phyloP scores from a whole-genome alignment of 441 rosid species.

The Theobroma grandiflorum region DNA sequence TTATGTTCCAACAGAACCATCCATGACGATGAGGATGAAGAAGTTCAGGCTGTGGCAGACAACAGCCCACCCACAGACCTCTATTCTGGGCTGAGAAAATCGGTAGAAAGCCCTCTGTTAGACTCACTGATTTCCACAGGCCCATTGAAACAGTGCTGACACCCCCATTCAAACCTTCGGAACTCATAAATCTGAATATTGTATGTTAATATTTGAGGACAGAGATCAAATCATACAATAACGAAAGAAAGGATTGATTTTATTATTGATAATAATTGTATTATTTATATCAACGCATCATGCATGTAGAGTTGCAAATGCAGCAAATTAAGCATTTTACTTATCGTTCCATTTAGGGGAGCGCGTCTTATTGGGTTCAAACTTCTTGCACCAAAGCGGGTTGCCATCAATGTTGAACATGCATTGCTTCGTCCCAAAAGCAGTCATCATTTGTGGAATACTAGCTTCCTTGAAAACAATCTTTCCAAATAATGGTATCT shows the following conservation, averaged over 20 bases:
- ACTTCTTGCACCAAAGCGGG: conserved; percentile 56
- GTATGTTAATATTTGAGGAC: neutral
- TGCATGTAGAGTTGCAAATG: no score
- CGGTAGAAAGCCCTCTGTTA: neutral
- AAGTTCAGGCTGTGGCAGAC: neutral
- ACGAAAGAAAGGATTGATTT: no score
- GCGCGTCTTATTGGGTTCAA: conserved; percentile 17
- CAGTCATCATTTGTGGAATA: conserved; percentile 18
- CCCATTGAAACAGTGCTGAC: neutral
- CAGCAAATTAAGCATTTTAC: neutral
- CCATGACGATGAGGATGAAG: neutral
- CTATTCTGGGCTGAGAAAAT: neutral
- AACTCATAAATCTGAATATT: no score
- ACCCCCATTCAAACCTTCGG: no score
- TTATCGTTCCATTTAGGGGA: neutral
- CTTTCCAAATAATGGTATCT: neutral
- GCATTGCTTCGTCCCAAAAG: conserved; percentile 22
- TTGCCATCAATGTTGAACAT: conserved; percentile 38
- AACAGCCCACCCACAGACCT: neutral
- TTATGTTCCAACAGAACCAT: neutral
- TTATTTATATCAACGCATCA: neutral
- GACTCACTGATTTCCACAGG: neutral
- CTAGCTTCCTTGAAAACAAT: neutral
- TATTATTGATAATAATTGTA: no score
- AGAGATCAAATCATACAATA: neutral